Evolutionary conservation across 1,284 basidiomycete species (phyloP).

Genomic region (Cryptococcus maquisensis): DNA sequence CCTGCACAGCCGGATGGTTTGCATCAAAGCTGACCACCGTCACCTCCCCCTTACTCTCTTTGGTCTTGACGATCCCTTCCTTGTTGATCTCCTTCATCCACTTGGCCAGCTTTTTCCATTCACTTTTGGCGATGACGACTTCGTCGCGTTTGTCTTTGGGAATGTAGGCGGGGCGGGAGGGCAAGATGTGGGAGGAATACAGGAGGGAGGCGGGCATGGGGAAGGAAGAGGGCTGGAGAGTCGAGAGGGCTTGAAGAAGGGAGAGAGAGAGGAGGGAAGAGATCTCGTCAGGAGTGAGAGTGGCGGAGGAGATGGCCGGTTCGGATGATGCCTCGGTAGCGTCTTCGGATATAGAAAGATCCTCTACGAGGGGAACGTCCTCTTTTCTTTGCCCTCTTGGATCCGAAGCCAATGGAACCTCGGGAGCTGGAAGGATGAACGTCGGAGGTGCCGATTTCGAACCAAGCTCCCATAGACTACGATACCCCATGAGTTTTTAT

Average conservation of each 20-base stretch:
- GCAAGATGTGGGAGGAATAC: slow-evolving; percentile 72
- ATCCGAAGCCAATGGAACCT: slow-evolving; percentile 18
- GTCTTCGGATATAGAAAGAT: slow-evolving; percentile 77
- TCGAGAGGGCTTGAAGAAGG: slow-evolving; percentile 60
- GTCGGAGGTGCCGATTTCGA: slow-evolving; percentile 25
- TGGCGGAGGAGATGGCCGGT: slow-evolving; percentile 12
- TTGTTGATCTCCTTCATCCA: slow-evolving; percentile 75
- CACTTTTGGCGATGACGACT: slow-evolving; percentile 44
- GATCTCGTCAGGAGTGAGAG: slow-evolving; percentile 52
- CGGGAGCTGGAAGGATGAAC: slow-evolving; percentile 30
- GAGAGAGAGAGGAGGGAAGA: slow-evolving; percentile 60
- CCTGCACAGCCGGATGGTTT: slow-evolving; percentile 58
- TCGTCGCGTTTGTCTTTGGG: slow-evolving; percentile 62
- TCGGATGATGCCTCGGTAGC: slow-evolving; percentile 9
- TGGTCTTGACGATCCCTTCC: slow-evolving; percentile 64
- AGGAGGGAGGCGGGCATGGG: slow-evolving; percentile 71
- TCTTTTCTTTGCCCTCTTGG: slow-evolving; percentile 9
- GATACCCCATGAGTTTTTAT: not conserved
- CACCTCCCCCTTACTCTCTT: slow-evolving; percentile 61
- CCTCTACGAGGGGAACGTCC: slow-evolving; percentile 24
- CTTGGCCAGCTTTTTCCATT: slow-evolving; percentile 70
- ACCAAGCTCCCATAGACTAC: slow-evolving; percentile 38
- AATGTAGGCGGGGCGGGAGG: slow-evolving; percentile 64
- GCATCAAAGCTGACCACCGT: slow-evolving; percentile 54
- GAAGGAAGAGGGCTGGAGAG: slow-evolving; percentile 57